These are phyloP conservation scores for Gymnopilus junonius DNA, from an alignment of 768 basidiomycete species.

Conservation along the genomic window DNA sequence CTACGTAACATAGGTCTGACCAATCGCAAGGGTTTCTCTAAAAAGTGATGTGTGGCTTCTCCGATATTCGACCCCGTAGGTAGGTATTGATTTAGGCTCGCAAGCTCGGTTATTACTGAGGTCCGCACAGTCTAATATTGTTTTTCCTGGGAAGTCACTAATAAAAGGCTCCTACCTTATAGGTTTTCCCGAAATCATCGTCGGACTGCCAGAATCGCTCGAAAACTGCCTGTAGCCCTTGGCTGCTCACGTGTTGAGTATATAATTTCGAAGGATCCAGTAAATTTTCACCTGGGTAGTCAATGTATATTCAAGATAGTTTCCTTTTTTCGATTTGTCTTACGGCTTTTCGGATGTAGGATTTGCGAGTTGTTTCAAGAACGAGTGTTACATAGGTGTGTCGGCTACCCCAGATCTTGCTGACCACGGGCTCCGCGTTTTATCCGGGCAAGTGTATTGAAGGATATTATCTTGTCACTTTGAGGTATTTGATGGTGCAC, in stretches of 20 bases:
- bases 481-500: slow-evolving; percentile 9
- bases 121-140: neutral
- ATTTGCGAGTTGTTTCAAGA: neutral
- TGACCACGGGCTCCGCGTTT: slow-evolving; percentile 10
- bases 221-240: neutral
- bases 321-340: no score
- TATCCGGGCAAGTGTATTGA: slow-evolving; percentile 15
- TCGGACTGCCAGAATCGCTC: neutral
- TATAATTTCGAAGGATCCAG: neutral
- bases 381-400: neutral
- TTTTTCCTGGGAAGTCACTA: neutral
- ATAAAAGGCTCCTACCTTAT: neutral
- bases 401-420: neutral
- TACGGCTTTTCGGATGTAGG: neutral
- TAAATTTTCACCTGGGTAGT: neutral
- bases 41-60: neutral
- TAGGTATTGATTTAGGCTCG: slow-evolving; percentile 17
- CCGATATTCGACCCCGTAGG: slow-evolving; percentile 1
- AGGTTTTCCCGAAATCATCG: neutral
- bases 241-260: neutral
- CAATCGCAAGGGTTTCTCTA: neutral
- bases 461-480: no score
- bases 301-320: no score
- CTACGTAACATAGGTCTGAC: slow-evolving; percentile 2
- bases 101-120: neutral